phyloP scores from a whole-genome alignment of 2,329 filamentous ascomycete species.

The Cercospora nicotianae region DNA sequence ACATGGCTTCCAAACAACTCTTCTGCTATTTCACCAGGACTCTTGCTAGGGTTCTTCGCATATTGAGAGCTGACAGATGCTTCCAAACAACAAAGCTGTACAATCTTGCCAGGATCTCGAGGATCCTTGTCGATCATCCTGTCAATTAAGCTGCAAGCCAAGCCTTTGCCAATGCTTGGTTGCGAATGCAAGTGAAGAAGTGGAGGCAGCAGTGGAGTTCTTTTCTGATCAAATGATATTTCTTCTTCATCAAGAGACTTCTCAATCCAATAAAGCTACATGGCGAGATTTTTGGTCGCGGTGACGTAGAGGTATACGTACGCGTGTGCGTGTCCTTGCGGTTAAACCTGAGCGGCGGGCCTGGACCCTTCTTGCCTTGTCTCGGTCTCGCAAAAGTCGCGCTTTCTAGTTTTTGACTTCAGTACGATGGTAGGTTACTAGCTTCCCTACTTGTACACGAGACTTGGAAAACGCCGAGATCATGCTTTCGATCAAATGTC shows the following conservation, averaged over 20 bases:
- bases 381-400: neutral
- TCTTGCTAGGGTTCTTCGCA: constrained; percentile 27
- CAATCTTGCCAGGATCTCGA: constrained; percentile 25
- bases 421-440: neutral
- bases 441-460: neutral
- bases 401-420: neutral
- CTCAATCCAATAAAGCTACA: neutral
- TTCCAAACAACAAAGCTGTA: constrained; percentile 26
- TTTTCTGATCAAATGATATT: neutral
- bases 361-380: neutral
- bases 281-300: neutral
- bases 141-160: constrained; percentile 8
- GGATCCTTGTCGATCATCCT: constrained; percentile 16
- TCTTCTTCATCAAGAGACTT: neutral
- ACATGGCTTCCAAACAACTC: constrained; percentile 31
- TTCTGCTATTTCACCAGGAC: constrained; percentile 32
- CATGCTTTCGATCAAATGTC: neutral
- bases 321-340: neutral
- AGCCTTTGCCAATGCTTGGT: constrained; percentile 11
- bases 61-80: constrained; percentile 32
- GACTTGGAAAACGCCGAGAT: too few relatives aligned
- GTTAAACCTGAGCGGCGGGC: neutral
- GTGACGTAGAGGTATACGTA: constrained; percentile 20
- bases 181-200: constrained; percentile 6
- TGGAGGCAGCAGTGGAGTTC: neutral